phyloP scores from a whole-genome alignment of 78 protist genomes.

The Polysphondylium violaceum region DNA sequence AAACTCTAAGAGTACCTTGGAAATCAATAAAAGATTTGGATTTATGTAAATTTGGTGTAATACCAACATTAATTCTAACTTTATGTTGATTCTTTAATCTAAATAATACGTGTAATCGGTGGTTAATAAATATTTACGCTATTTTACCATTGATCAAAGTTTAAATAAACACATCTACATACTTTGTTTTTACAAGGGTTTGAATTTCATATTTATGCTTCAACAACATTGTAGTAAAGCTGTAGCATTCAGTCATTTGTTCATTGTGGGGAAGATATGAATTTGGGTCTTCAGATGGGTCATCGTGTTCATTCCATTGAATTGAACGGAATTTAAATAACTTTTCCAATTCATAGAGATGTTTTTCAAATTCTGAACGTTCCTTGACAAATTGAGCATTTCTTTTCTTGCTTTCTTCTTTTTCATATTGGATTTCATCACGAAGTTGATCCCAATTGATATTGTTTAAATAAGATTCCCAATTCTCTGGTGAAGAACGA shows the following conservation, averaged over 20 bases:
- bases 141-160: not conserved
- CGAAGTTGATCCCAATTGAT: not conserved
- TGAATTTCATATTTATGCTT: constrained; percentile 21
- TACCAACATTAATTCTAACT: not conserved
- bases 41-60: constrained; percentile 50
- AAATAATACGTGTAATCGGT: not conserved
- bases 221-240: constrained; percentile 27
- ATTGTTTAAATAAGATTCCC: constrained; percentile 18
- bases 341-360: not conserved
- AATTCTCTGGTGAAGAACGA: constrained; percentile 50
- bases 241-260: constrained; percentile 29
- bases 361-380: constrained; percentile 8
- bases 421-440: not conserved
- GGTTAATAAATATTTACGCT: not conserved
- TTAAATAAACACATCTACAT: not conserved
- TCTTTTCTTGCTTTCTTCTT: not conserved
- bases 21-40: constrained; percentile 20
- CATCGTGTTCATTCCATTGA: constrained; percentile 19
- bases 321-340: constrained; percentile 21
- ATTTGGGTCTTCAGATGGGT: constrained; percentile 63
- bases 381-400: not conserved
- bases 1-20: constrained; percentile 45
- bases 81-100: constrained; percentile 11
- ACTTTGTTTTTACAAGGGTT: constrained; percentile 27
- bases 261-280: not conserved